Conservation (phyloP, 2,329 filamentous ascomycete genomes). For the Macrophomina tecta region DNA sequence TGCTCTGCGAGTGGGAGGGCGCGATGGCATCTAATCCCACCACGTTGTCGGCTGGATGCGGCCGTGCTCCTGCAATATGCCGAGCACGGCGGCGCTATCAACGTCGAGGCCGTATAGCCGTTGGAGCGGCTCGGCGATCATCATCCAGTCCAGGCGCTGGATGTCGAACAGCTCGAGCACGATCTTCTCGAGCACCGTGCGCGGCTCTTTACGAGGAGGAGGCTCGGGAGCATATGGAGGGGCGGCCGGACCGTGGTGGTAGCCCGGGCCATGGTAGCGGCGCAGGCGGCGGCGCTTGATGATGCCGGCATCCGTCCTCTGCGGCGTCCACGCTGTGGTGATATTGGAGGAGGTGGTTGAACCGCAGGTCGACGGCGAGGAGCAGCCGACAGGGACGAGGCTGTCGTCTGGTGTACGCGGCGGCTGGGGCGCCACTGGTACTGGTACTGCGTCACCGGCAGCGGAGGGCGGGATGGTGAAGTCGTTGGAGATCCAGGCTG, state of each 20-base stretch:
- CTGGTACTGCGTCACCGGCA: constrained; percentile 31
- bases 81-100: constrained; percentile 43
- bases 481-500: constrained; percentile 21
- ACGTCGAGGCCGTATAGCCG: constrained; percentile 43
- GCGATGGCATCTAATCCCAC: constrained; percentile 40
- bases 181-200: constrained; percentile 38
- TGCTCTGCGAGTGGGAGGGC: no score
- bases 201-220: background rate
- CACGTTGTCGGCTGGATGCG: constrained; percentile 38
- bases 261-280: constrained; percentile 6
- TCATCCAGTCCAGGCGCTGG: constrained; percentile 43
- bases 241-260: background rate
- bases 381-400: constrained; percentile 19
- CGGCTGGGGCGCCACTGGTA: constrained; percentile 31
- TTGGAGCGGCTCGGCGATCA: constrained; percentile 43
- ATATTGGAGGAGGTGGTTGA: constrained; percentile 36
- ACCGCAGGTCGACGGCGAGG: constrained; percentile 33
- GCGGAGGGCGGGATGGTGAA: constrained; percentile 7
- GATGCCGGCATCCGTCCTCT: constrained; percentile 26
- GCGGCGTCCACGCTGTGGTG: constrained; percentile 29
- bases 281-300: constrained; percentile 27
- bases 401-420: constrained; percentile 23
- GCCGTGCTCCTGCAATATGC: constrained; percentile 44
- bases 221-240: background rate
- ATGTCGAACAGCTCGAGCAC: constrained; percentile 46